Percentiles rank a stretch among this genome's conserved stretches.
phyloP scores from a whole-genome alignment of 345 rosid genomes.

The rapeseed (Brassica napus) region Da-Ae NC_063447.1:60145501-60146000 shows the following conservation, averaged over 20 bases:
- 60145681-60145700: constrained; percentile 43
- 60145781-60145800: constrained; percentile 87
- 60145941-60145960: constrained; percentile 66
- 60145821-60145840: constrained; percentile 49
- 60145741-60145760: constrained; percentile 64
- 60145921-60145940: constrained; percentile 57
- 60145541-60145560: constrained; percentile 71
- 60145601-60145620: too few species aligned
- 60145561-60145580: constrained; percentile 87
- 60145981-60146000: constrained; percentile 73
- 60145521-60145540: constrained; percentile 77
- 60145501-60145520: constrained; percentile 74
- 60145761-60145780: constrained; percentile 87
- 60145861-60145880: constrained; percentile 81
- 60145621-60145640: not conserved
- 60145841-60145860: constrained; percentile 72
- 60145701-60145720: constrained; percentile 83
- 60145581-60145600: constrained; percentile 57
- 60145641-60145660: not conserved
- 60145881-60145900: constrained; percentile 85
- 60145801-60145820: constrained; percentile 64
- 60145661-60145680: not conserved
- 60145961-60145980: constrained; percentile 83
- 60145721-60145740: constrained; percentile 90
- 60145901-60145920: constrained; percentile 82